Conservation (phyloP, 2,329 filamentous ascomycete genomes). For the Hawksworthiomyces lignivorus region DNA sequence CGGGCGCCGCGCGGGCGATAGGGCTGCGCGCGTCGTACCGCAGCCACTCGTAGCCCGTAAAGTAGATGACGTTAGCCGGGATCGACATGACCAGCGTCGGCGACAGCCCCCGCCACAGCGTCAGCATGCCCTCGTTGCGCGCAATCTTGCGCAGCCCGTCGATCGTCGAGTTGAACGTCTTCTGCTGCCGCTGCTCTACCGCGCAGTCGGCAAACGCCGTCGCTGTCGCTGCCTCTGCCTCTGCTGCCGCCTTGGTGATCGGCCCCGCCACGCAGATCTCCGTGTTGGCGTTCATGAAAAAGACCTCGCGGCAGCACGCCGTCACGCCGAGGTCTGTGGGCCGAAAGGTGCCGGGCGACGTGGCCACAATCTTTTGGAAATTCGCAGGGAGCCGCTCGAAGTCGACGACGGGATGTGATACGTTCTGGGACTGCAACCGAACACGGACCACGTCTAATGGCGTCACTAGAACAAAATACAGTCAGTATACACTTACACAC, state of each 20-base stretch:
- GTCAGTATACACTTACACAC: not conserved
- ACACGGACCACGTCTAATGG: constrained; percentile 95
- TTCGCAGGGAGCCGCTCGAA: constrained; percentile 37
- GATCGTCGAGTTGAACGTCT: constrained; percentile 80
- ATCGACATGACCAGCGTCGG: constrained; percentile 91
- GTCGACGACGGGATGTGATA: constrained; percentile 27
- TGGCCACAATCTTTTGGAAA: constrained; percentile 48
- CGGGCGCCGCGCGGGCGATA: constrained; percentile 53
- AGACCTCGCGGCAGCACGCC: constrained; percentile 92
- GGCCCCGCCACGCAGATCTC: constrained; percentile 72
- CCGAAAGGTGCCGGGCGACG: constrained; percentile 60
- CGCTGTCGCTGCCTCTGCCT: constrained; percentile 39
- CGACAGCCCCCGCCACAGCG: constrained; percentile 88
- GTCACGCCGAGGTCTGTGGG: constrained; percentile 80
- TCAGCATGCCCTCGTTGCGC: constrained; percentile 77
- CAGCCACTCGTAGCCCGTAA: constrained; percentile 95
- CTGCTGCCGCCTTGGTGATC: constrained; percentile 42
- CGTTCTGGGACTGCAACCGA: constrained; percentile 77
- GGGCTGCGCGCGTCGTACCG: constrained; percentile 68
- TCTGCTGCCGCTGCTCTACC: constrained; percentile 76
- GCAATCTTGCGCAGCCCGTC: constrained; percentile 93
- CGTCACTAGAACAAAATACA: constrained; percentile 64
- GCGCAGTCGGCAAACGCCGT: constrained; percentile 58
- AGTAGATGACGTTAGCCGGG: constrained; percentile 96
- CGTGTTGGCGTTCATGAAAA: constrained; percentile 83